Conservation (phyloP, 805 yeast genomes). For the Yamadazyma sp. region DNA sequence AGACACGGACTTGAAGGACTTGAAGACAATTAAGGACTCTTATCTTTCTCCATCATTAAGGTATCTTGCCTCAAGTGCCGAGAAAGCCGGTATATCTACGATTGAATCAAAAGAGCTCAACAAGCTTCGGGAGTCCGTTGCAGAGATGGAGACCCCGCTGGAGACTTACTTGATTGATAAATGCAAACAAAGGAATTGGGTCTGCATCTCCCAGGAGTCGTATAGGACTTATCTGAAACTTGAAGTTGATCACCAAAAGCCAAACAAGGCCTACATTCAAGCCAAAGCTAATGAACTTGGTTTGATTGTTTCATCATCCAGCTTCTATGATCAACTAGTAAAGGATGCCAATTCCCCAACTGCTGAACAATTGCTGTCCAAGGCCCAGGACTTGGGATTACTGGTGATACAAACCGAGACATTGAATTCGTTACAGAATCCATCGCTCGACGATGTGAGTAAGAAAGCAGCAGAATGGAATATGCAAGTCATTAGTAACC, state of each 20-base stretch:
- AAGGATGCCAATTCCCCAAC: constrained; percentile 25
- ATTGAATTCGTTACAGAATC: constrained; percentile 8
- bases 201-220: constrained; percentile 15
- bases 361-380: constrained; percentile 21
- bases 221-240: constrained; percentile 17
- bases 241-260: constrained; percentile 31
- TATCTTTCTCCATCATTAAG: constrained; percentile 24
- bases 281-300: constrained; percentile 37
- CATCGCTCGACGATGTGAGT: constrained; percentile 13
- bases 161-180: constrained; percentile 28
- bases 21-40: constrained; percentile 14
- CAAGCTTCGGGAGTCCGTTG: not conserved
- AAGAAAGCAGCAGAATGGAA: constrained; percentile 11
- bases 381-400: constrained; percentile 19
- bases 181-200: constrained; percentile 18
- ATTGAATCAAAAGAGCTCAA: constrained; percentile 17
- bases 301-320: constrained; percentile 28
- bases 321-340: constrained; percentile 31
- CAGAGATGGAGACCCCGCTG: constrained; percentile 23
- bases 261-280: constrained; percentile 32
- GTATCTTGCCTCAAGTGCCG: constrained; percentile 24
- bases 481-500: constrained; percentile 9
- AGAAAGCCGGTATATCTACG: constrained; percentile 18
- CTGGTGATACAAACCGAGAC: constrained; percentile 6
- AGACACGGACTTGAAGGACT: constrained; percentile 17